Percentiles rank a stretch among this genome's conserved stretches.
Conservation (phyloP, 805 yeast genomes). For the Sugiyamaella marilandica region DNA sequence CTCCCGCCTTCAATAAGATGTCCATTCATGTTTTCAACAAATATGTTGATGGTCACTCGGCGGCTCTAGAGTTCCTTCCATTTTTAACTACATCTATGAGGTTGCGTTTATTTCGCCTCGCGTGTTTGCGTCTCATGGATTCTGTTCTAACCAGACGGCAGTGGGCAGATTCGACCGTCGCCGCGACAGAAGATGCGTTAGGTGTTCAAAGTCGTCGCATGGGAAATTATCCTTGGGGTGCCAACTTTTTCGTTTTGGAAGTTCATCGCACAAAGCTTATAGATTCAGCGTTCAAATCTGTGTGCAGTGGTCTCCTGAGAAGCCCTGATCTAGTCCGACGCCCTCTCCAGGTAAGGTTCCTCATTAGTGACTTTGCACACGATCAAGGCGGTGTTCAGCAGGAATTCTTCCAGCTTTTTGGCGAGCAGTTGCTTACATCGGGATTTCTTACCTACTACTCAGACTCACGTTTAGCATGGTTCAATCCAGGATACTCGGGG, state of each 20-base stretch:
- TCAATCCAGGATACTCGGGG: slow-evolving; percentile 20
- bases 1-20: no score
- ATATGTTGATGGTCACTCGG: neutral
- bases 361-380: slow-evolving; percentile 27
- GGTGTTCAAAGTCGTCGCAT: no score
- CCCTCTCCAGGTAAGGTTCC: slow-evolving; percentile 27
- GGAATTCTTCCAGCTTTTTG: slow-evolving; percentile 27
- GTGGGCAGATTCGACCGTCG: neutral
- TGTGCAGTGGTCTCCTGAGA: slow-evolving; percentile 12
- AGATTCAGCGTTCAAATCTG: slow-evolving; percentile 15
- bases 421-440: slow-evolving; percentile 19
- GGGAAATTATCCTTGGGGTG: neutral
- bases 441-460: slow-evolving; percentile 16
- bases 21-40: neutral
- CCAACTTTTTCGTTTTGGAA: slow-evolving; percentile 17
- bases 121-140: slow-evolving; percentile 10
- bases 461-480: slow-evolving; percentile 24
- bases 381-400: slow-evolving; percentile 32
- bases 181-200: neutral
- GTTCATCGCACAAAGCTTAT: slow-evolving; percentile 21
- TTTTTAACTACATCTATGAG: neutral
- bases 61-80: neutral
- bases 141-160: neutral
- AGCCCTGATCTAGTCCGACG: slow-evolving; percentile 14
- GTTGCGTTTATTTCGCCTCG: neutral